Evolutionary conservation across 2,329 filamentous ascomycete species (phyloP).

Genomic region (Beauveria australis): DNA sequence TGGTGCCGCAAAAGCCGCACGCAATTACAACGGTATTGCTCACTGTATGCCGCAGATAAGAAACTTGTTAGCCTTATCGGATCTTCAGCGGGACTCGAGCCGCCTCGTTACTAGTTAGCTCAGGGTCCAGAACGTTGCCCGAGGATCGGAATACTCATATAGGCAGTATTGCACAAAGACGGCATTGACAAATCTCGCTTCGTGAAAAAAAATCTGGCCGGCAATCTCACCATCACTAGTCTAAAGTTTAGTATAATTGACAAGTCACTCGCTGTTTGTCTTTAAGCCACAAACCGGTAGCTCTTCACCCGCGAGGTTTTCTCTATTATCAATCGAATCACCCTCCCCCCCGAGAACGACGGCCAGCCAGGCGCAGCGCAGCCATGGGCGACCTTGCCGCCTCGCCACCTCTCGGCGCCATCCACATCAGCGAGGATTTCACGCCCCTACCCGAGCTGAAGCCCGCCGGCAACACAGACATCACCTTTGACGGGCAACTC

Average conservation of each 20-base stretch:
- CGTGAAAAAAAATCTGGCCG: not conserved
- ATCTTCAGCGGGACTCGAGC: not conserved
- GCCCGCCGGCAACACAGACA: conserved; percentile 39
- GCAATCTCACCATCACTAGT: not conserved
- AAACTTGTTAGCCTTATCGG: not conserved
- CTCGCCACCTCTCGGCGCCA: conserved; percentile 40
- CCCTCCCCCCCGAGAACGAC: no score
- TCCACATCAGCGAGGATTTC: conserved; percentile 45
- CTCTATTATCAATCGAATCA: not conserved
- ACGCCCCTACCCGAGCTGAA: conserved; percentile 54
- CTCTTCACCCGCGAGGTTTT: not conserved
- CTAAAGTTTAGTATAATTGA: not conserved
- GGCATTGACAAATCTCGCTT: not conserved
- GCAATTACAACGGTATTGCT: not conserved
- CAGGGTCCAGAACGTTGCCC: conserved; percentile 10
- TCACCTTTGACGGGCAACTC: conserved; percentile 68
- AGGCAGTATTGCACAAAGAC: conserved; percentile 12
- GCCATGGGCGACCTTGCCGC: not conserved
- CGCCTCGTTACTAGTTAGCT: not conserved
- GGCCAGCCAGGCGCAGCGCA: not conserved
- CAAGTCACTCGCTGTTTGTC: not conserved
- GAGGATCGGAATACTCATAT: conserved; percentile 8
- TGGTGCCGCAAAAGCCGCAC: not conserved
- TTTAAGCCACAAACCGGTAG: not conserved
- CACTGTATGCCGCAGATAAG: not conserved